A percentile compares a stretch with the other conserved stretches of the same genome.
phyloP scores from a whole-genome alignment of 1,284 basidiomycete species.

The Schizophyllum amplum region DNA sequence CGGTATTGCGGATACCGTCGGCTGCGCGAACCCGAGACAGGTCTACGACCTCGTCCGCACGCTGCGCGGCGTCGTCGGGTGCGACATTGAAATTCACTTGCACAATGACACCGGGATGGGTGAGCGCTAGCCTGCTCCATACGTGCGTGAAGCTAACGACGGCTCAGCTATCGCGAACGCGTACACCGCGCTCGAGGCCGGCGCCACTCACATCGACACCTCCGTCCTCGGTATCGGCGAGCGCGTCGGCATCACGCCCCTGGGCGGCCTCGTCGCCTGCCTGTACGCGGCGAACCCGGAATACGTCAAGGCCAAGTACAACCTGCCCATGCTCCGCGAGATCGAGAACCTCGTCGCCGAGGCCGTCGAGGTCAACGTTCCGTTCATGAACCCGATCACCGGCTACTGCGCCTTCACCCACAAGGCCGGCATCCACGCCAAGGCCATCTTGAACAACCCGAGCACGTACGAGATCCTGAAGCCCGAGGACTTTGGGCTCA shows the following conservation, averaged over 20 bases:
- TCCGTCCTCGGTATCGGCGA: constrained; percentile 97
- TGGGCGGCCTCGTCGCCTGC: constrained; percentile 95
- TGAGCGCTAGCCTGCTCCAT: constrained; percentile 26
- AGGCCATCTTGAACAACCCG: constrained; percentile 99
- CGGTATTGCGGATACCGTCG: constrained; percentile 98
- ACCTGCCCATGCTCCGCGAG: constrained; percentile 94
- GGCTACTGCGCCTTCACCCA: constrained; percentile 99
- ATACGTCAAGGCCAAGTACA: constrained; percentile 99
- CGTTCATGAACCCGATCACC: constrained; percentile 93
- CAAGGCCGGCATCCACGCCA: constrained; percentile 99
- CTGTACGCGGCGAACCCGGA: constrained; percentile 96
- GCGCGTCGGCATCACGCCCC: constrained; percentile 97
- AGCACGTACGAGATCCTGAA: constrained; percentile 97
- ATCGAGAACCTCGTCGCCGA: constrained; percentile 99
- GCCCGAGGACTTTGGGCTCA: constrained; percentile 98
- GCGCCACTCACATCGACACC: constrained; percentile 98
- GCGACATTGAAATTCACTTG: constrained; percentile 97
- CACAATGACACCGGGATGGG: constrained; percentile 98
- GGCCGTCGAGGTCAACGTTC: constrained; percentile 96
- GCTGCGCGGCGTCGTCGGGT: constrained; percentile 88
- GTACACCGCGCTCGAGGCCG: constrained; percentile 97
- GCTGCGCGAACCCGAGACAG: constrained; percentile 97
- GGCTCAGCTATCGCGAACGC: constrained; percentile 97
- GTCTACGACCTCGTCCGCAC: constrained; percentile 98
- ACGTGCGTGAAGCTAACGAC: constrained; percentile 5